Evolutionary conservation across 2,329 filamentous ascomycete species (phyloP).

Genomic region (Decorospora gaudefroyi): DNA sequence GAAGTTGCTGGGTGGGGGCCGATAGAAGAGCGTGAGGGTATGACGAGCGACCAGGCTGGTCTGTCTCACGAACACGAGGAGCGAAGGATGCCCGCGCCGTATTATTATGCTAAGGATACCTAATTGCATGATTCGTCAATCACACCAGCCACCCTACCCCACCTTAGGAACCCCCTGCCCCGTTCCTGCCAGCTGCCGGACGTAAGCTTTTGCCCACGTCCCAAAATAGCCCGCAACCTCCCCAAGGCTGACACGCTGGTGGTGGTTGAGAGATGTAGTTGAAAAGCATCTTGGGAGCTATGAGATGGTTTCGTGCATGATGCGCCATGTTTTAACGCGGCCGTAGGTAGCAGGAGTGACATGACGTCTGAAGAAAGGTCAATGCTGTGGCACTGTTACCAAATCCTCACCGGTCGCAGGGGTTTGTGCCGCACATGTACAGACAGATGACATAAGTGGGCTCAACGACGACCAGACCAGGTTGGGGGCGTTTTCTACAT

Average conservation of each 20-base stretch:
- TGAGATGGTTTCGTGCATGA: no score
- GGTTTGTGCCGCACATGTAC: conserved; percentile 11
- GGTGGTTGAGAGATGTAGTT: neutral
- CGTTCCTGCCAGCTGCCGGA: conserved; percentile 30
- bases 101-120: conserved; percentile 15
- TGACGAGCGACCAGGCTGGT: conserved; percentile 11
- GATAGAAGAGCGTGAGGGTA: neutral
- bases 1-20: neutral
- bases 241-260: neutral
- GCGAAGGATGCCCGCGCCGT: conserved; percentile 11
- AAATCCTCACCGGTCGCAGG: conserved; percentile 11
- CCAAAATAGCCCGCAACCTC: conserved; percentile 10
- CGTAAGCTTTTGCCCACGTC: conserved; percentile 10
- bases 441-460: conserved; percentile 9
- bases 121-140: conserved; percentile 21
- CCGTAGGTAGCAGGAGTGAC: no score
- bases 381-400: conserved; percentile 12
- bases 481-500: no score
- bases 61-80: conserved; percentile 4
- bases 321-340: no score
- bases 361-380: conserved; percentile 2
- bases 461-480: conserved; percentile 3
- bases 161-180: conserved; percentile 19
- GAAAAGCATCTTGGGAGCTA: neutral
- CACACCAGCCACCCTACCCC: conserved; percentile 17